phyloP scores from a whole-genome alignment of 1,284 basidiomycete species.

The Anthracocystis panici-leucophaei region DNA sequence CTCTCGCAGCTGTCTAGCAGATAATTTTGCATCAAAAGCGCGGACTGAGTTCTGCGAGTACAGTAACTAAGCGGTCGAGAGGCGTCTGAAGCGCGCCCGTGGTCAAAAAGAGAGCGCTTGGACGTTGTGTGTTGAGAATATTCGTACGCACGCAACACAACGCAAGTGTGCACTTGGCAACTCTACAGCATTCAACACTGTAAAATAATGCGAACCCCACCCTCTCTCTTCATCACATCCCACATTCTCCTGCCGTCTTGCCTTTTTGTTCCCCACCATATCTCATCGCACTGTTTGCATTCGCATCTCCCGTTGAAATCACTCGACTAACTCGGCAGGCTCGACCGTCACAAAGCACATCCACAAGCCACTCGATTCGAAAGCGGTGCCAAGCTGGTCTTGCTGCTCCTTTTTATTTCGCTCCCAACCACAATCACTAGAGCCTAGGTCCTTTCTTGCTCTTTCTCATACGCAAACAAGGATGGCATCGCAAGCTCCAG shows the following conservation, averaged over 20 bases:
- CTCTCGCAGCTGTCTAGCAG: too few species aligned
- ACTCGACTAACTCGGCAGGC: constrained; percentile 1
- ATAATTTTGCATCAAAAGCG: too few species aligned
- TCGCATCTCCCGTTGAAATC: not conserved
- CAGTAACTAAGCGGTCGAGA: too few species aligned
- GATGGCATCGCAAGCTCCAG: constrained; percentile 31
- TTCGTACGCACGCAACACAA: too few species aligned
- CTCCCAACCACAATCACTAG: not conserved
- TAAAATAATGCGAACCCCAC: too few species aligned
- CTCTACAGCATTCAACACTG: not conserved
- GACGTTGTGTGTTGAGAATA: too few species aligned
- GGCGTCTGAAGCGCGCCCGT: too few species aligned
- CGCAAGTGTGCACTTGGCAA: not conserved
- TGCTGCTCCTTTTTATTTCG: constrained; percentile 9
- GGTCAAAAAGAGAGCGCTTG: too few species aligned
- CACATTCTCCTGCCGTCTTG: not conserved
- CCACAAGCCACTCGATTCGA: constrained; percentile 3
- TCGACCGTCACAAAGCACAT: not conserved
- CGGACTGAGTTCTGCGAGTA: too few species aligned
- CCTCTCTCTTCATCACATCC: not conserved
- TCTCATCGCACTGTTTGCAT: not conserved
- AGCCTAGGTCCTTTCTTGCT: not conserved
- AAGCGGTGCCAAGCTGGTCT: constrained; percentile 41
- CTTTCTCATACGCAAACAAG: not conserved
- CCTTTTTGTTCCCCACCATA: constrained; percentile 6